phyloP scores from a whole-genome alignment of 306 rosid genomes.

The Inga oerstediana region DNA sequence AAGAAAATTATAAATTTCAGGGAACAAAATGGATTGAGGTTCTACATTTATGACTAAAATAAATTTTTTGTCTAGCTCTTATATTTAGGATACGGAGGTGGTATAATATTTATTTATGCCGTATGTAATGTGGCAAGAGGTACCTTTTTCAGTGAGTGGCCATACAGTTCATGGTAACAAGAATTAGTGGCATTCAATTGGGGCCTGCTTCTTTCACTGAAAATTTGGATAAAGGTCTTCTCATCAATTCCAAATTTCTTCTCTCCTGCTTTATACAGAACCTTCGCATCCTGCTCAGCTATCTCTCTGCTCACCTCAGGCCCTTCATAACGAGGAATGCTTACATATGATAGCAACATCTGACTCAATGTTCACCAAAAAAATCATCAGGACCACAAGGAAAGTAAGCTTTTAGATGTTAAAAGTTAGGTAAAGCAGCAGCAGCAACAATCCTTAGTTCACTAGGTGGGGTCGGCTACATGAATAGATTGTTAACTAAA shows the following conservation, averaged over 20 bases:
- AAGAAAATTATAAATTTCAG: no score
- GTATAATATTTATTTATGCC: no score
- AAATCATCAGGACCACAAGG: neutral
- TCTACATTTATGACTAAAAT: no score
- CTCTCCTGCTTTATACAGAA: constrained; percentile 57
- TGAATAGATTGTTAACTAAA: no score
- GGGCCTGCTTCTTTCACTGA: constrained; percentile 65
- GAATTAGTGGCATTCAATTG: constrained; percentile 59
- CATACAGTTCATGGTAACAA: constrained; percentile 51
- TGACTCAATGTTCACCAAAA: constrained; percentile 26
- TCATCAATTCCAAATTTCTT: constrained; percentile 59
- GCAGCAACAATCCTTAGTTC: no score
- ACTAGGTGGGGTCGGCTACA: no score
- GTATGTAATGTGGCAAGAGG: neutral
- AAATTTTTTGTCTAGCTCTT: no score
- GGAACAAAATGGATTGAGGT: no score
- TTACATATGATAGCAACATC: constrained; percentile 68
- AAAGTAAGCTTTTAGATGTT: neutral
- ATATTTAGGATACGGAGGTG: no score
- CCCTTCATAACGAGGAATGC: constrained; percentile 68
- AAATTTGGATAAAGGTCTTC: constrained; percentile 59
- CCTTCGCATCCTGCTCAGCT: constrained; percentile 43
- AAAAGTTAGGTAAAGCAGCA: neutral
- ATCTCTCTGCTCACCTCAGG: constrained; percentile 57
- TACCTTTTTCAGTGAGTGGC: constrained; percentile 67